Conservation (phyloP, 1,139 yeast genomes). For the Oligophagozyma castellii region DNA sequence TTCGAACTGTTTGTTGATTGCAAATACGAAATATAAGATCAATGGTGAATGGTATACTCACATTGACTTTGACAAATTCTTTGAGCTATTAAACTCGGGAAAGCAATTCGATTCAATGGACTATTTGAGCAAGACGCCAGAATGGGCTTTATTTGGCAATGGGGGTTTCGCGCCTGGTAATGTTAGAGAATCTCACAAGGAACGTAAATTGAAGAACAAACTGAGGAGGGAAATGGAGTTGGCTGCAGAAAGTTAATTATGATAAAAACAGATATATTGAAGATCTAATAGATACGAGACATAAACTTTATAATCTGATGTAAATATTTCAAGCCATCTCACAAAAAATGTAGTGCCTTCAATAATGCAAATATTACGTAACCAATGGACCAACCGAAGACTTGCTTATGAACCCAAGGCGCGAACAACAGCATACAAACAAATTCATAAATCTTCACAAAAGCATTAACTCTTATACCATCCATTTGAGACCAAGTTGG, state of each 20-base stretch:
- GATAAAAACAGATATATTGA: too few species aligned
- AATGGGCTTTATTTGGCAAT: constrained; percentile 86
- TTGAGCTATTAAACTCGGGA: constrained; percentile 53
- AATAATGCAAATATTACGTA: constrained; percentile 11
- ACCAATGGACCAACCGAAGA: constrained; percentile 16
- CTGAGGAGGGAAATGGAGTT: constrained; percentile 4
- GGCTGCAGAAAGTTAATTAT: too few species aligned
- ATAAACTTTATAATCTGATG: neutral
- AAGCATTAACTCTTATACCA: constrained; percentile 18
- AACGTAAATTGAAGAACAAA: constrained; percentile 29
- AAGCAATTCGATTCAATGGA: constrained; percentile 64
- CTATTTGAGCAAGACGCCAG: constrained; percentile 68
- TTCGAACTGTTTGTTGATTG: constrained; percentile 81
- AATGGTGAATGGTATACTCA: constrained; percentile 79
- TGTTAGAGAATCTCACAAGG: constrained; percentile 52
- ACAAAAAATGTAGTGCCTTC: too few species aligned
- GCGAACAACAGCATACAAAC: constrained; percentile 13
- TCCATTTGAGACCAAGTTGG: constrained; percentile 13
- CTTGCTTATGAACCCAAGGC: constrained; percentile 15
- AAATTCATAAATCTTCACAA: constrained; percentile 10
- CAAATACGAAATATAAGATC: constrained; percentile 57
- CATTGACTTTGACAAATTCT: constrained; percentile 68
- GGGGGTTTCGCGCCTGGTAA: constrained; percentile 91
- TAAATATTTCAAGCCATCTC: too few species aligned
- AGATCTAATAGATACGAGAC: neutral